Conservation (phyloP, 2,329 filamentous ascomycete species). For the Paradendryphiella salina region DNA sequence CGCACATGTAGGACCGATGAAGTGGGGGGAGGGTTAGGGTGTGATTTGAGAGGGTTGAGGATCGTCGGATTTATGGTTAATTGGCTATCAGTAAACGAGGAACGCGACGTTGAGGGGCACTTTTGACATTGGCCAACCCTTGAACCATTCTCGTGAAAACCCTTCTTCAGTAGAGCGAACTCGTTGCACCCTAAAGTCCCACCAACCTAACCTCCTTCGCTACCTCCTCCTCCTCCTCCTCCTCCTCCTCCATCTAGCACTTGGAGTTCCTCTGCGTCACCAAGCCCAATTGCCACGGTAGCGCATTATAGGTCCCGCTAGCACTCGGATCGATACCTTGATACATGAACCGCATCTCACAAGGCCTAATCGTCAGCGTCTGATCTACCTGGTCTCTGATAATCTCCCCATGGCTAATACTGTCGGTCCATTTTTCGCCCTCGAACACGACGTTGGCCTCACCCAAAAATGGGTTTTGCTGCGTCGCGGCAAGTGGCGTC, state of each 20-base stretch:
- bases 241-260: background rate
- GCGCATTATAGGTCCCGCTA: slow-evolving; percentile 40
- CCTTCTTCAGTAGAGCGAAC: no score
- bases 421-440: slow-evolving; percentile 45
- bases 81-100: no score
- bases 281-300: slow-evolving; percentile 47
- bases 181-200: no score
- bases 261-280: slow-evolving; percentile 27
- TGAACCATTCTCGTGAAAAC: no score
- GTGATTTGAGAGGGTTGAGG: no score
- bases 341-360: slow-evolving; percentile 45
- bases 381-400: slow-evolving; percentile 46
- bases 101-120: no score
- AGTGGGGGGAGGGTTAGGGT: no score
- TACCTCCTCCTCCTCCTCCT: background rate
- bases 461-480: slow-evolving; percentile 47
- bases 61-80: no score
- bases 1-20: no score
- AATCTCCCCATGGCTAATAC: slow-evolving; percentile 45
- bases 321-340: slow-evolving; percentile 46
- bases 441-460: slow-evolving; percentile 46
- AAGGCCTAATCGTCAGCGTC: slow-evolving; percentile 44
- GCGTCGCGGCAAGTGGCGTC: slow-evolving; percentile 42
- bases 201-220: no score
- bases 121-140: no score